A percentile compares a stretch with the other conserved stretches of the same genome.
Evolutionary conservation across 768 basidiomycete species (phyloP).

Genomic region (Hygrocybe coccinea): DNA sequence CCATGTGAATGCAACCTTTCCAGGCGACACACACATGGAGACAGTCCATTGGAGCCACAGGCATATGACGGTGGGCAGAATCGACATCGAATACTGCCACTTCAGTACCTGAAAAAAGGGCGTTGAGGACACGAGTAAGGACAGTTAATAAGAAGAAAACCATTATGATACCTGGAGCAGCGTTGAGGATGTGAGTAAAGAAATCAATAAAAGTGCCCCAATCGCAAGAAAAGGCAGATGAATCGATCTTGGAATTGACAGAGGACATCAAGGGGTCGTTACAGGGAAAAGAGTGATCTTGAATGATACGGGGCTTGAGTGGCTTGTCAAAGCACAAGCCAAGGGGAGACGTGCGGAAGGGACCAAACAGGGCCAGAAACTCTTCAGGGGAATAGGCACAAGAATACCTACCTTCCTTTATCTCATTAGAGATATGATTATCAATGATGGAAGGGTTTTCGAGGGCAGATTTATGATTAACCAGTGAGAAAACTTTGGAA

Average conservation of each 20-base stretch:
- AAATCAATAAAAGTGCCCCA: not conserved
- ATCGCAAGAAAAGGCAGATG: not conserved
- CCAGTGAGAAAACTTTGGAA: not conserved
- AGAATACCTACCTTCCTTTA: conserved; percentile 10
- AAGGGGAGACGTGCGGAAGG: conserved; percentile 17
- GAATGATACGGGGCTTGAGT: conserved; percentile 15
- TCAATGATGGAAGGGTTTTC: conserved; percentile 8
- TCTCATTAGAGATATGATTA: conserved; percentile 10
- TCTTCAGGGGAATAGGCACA: conserved; percentile 13
- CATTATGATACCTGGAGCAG: too few species aligned
- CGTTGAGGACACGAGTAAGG: too few species aligned
- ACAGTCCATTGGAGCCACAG: not conserved
- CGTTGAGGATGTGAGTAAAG: conserved; percentile 12
- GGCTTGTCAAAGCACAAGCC: conserved; percentile 13
- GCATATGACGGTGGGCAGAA: not conserved
- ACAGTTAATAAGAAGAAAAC: too few species aligned
- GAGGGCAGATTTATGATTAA: not conserved
- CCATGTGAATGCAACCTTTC: conserved; percentile 15
- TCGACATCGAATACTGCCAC: conserved; percentile 15
- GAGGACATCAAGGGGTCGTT: conserved; percentile 12
- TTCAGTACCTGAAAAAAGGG: too few species aligned
- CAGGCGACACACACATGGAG: not conserved
- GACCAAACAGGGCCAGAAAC: conserved; percentile 9
- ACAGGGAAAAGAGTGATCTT: conserved; percentile 10
- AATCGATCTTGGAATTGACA: conserved; percentile 4